Base-by-base conservation (phyloP, 768 basidiomycete species). In the Lactarius akahatsu region DNA sequence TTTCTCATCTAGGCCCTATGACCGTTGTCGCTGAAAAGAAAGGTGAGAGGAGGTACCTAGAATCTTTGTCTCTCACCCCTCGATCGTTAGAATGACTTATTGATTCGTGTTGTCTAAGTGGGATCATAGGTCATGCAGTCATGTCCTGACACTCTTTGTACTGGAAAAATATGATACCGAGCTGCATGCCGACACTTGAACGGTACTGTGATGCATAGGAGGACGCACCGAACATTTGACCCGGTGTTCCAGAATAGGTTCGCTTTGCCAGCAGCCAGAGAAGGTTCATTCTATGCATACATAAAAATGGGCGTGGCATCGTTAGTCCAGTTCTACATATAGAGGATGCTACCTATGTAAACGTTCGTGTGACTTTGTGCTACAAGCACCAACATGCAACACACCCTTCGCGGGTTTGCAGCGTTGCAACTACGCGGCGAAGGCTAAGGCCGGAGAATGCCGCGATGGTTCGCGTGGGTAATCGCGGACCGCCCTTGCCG, bases 91-190 rank as follows among this genome's bases (percentile, higher is more conserved):
- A 10, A 80, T 73, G 4, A 83, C 77, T 4, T 78, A 71, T 32
- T 82, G 70, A 67, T 82, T 79, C 7, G 83, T 63, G 9, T 76
- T 74, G 47, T 86, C 85, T 40, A 93, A 72, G 72, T 75, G 15
- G 81, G 69, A 68, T 90, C 80, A 70, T 88, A 89, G 28, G 92
- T 81, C 66, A 92, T 88, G 73, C 94, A 28, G 92, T 81, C 66
- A 92, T 88, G 73, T 94, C 34, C 34, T 87, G 81, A 77, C 94
- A 96, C 40, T 81, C 78, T 3, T 78, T 74, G 73, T 94, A n/a
- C n/a, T n/a, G n/a, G n/a, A n/a, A 96, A 72, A 84, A 95, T 2
- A 95, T 77, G 11, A 80, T 79, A n/a, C 94, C 94, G 0, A 87
- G 83, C 69, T 83, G 85, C 4, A 84, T 79, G 74, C 95, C 92